Base-by-base conservation (phyloP, 148 eudicot species). In the Amaranthus palmeri region DNA sequence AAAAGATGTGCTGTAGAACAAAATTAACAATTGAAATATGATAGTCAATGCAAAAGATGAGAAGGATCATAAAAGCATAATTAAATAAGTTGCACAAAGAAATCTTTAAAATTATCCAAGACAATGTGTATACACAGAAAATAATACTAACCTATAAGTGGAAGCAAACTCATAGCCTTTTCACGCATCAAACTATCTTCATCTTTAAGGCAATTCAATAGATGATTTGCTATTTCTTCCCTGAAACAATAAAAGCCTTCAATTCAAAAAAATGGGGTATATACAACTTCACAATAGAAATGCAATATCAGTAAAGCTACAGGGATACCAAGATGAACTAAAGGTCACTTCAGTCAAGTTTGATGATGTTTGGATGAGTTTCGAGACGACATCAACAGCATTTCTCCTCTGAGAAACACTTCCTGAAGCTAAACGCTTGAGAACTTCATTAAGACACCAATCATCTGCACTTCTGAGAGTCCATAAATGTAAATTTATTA, bases 301-400 rank as follows among this genome's bases (percentile, higher is more conserved):
- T 12, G 68, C 41, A 71, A 61, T 18, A 52, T 42, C 49, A 10
- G 59, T 25, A 10, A 48, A 67, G 58, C 68, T 13, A 68, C 54
- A 53, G n/a, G 42, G 74, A 49, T 74, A 85, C 86, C 78, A 84
- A 45, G 61, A 54, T 4, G 70, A 65, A 64, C 68, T 64, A 43
- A 86, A 74, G 59, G 65, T 48, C 51, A 63, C 71, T 76, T 61
- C 69, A 45, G 56, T 72, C 48, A 81, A 79, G 70, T 76, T 78
- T 72, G 72, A 60, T 44, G 88, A 83, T 69, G 83, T 74, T 66
- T 54, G 65, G 48, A 92, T 75, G 64, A 85, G 68, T 82, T 83
- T 82, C 43, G 90, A 82, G 43, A 92, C 75, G 72, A 92, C 80
- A 82, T 87, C 88, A 74, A 72, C 56, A 68, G 83, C 92, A 82